Evolutionary conservation across 352 stramenopile species (phyloP), one percentile per base, ranked within the genome.

Genomic region (Globisporangium sylvaticum): DNA sequence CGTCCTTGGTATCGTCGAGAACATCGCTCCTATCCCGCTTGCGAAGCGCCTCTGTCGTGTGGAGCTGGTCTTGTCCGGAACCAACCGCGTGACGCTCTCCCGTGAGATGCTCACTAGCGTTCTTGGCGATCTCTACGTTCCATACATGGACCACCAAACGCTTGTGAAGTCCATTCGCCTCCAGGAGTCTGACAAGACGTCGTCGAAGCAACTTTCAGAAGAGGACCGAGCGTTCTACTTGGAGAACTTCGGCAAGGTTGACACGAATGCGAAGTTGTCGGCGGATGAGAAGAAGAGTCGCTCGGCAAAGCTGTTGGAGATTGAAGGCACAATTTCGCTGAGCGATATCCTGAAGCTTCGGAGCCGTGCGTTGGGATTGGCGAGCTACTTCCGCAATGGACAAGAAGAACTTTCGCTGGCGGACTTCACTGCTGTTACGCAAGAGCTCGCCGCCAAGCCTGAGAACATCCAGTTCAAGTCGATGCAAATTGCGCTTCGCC

Each of bases 171-270:
- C 78, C 18, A 63, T 87, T n/a, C 79, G 79, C 6, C 65, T 79
- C 15, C 56, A 78, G 20, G 81, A 87, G 52, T 70, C 78, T 2
- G 79, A 88, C 46, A 68, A 80, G 22, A 71, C 73, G 25, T 69
- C 79, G 42, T 71, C 55, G 14, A 79, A 82, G 48, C 63, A 67
- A 7, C 64, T 88, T 12, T 76, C 65, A 1, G 52, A 67, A n/a
- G 80, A 88, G n/a, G 75, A 90, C 37, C 65, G 74, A 31, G 34
- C 44, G 0, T 90, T 89, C 70, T 89, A 90, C 58, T 58, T 84
- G 34, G 71, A 55, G 4, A 83, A 88, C 57, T 86, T 73, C 46
- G 71, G 75, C 25, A 74, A 87, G 68, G 64, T 80, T 22, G 75
- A 88, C 20, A 74, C 46, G 25, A 81, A 81, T 68, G 79, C 72